Base-by-base conservation (phyloP, 345 rosid genomes). In the Noccaea bulbosa region DNA sequence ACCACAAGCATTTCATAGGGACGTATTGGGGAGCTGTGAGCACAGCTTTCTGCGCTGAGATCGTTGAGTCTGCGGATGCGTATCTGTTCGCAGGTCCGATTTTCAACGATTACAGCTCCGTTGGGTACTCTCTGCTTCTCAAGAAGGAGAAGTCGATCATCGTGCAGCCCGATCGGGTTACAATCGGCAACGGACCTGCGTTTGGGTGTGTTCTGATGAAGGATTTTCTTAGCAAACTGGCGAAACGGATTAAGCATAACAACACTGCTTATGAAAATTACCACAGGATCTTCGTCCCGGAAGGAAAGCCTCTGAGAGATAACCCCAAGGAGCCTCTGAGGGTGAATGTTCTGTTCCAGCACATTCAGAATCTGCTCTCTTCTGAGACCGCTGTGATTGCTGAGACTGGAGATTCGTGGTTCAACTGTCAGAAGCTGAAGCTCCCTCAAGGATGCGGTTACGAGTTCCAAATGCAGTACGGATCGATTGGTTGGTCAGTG, bases 361-460 rank as follows among this genome's bases (percentile, higher is more conserved):
- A 82, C 48, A 81, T 85, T 41, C 90, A 87, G 64, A 79, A 78
- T 5, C 50, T 85, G 81, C 55, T 85, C 37, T 64, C 82, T 9
- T 54, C 78, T 40, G 74, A 83, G 11, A 78, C 82, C 0, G 88
- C 83, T 51, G 85, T 83, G 67, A 46, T 83, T 40, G 90, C 85
- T 22, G 90, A 87, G 79, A 41, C 88, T 0, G 90, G 87, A 16
- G 92, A 87, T 61, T 80, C 86, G 0, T 87, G 92, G 90, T 87
- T 85, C 54, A 78, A 83, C 1, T 85, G 87, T 74, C 88, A 87
- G 82, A 87, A 87, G 68, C 84, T 87, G 63, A 82, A 75, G 60
- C 73, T 87, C 62, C 88, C 88, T 8, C 43, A 63, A 35, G 81
- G 84, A 27, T 85, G 89, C 15, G 87, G 89, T n/a, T 84, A 78